Percentiles rank a stretch among this genome's conserved stretches.
Evolutionary conservation across 2,329 filamentous ascomycete genomes (phyloP).

Genomic region (Claviceps sp.): DNA sequence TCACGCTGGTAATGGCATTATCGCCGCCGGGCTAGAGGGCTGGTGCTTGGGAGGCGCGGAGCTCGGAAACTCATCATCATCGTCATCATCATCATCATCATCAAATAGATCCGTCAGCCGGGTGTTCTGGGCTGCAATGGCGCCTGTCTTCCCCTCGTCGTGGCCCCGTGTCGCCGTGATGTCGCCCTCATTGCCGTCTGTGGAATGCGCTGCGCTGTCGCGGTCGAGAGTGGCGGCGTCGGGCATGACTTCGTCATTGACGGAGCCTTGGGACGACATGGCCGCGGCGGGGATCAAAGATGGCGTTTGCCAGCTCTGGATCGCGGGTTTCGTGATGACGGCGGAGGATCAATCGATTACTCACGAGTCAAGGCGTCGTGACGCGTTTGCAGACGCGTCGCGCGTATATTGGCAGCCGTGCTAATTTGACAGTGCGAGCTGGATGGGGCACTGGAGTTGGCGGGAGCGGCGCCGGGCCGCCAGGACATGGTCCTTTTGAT

Average conservation of each 20-base stretch:
- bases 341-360: too few species aligned
- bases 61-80: slow-evolving; percentile 48
- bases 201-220: slow-evolving; percentile 11
- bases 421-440: too few species aligned
- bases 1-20: slow-evolving; percentile 31
- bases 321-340: too few species aligned
- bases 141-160: slow-evolving; percentile 15
- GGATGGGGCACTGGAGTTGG: slow-evolving; percentile 15
- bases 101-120: slow-evolving; percentile 47
- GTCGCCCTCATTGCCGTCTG: slow-evolving; percentile 23
- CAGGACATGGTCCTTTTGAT: too few species aligned
- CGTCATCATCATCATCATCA: slow-evolving; percentile 35
- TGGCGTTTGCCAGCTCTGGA: slow-evolving; percentile 7
- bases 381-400: too few species aligned
- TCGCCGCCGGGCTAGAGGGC: slow-evolving; percentile 27
- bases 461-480: neutral
- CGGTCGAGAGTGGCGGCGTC: slow-evolving; percentile 12
- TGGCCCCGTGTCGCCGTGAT: slow-evolving; percentile 21
- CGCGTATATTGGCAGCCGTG: too few species aligned
- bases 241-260: slow-evolving; percentile 23
- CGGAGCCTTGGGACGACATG: slow-evolving; percentile 14
- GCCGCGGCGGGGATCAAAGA: slow-evolving; percentile 28
- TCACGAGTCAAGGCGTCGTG: too few species aligned
- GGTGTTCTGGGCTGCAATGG: slow-evolving; percentile 26
- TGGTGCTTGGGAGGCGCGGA: slow-evolving; percentile 27